Evolutionary conservation across 2,329 filamentous ascomycete genomes (phyloP), one percentile per base, ranked within the genome.

Genomic region (Claviceps digitariae): DNA sequence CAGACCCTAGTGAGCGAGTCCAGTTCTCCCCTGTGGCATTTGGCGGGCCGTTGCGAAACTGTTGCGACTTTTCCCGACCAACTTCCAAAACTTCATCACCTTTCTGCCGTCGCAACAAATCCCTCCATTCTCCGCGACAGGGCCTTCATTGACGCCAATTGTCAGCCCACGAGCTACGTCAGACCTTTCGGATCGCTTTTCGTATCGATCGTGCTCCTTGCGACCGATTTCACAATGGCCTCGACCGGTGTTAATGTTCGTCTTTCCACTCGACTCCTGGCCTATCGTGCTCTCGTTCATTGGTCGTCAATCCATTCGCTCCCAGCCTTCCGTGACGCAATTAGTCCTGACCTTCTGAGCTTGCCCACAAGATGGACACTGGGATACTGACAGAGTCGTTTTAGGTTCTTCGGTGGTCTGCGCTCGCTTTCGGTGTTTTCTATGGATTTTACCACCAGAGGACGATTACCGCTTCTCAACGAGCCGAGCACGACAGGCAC

Each of bases 361-460:
- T 17, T 12, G 4, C 27, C 17, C 29, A 4, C 7, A 8, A 17
- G 10, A 17, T 3, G 13, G 25, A 52, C 38, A 57, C 62, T 67
- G 64, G 9, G 25, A 52, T 43, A 57, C 62, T 67, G 64, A 67
- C 64, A 63, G 57, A 60, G 58, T 60, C 53, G 52, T 55, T 63
- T 51, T 72, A 98, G 93, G 91, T 98, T 72, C 82, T 97, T 72
- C 90, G 93, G 74, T 98, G 91, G 81, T 91, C 90, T 67, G 90
- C 90, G 69, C 87, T 98, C 62, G 87, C 84, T 67, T 78, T 89
- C 66, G 93, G 93, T 69, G 76, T 97, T 69, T 84, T 95, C 75
- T 98, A 98, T 77, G 93, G 93, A 71, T 83, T 95, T 77, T 87
- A 84, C 73, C 91, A 95, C 77, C 93, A 98, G 77, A 78, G 85